A percentile compares a stretch with the other conserved stretches of the same genome.
Evolutionary conservation across 192 early-diverging fungal genomes (phyloP).

Genomic region (Phycomyces nitens): DNA sequence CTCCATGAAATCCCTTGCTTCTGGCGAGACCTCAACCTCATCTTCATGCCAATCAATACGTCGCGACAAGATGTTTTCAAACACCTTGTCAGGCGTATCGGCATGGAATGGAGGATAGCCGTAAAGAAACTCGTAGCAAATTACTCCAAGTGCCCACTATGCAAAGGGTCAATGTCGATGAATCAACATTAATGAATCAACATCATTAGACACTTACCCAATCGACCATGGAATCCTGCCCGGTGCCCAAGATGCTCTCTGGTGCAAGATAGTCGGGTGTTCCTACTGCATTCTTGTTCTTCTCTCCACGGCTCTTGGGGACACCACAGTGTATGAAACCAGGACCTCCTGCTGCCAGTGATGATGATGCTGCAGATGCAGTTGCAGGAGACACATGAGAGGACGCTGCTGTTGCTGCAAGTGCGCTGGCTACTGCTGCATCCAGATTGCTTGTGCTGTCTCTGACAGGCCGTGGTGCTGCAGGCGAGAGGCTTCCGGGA

Average conservation of each 20-base stretch:
- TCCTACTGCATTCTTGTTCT: constrained; percentile 48
- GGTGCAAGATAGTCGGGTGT: constrained; percentile 89
- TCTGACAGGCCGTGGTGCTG: neutral
- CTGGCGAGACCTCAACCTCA: constrained; percentile 65
- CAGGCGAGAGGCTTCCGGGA: neutral
- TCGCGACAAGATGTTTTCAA: constrained; percentile 79
- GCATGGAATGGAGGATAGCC: constrained; percentile 86
- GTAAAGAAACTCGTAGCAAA: constrained; percentile 83
- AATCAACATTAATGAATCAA: neutral
- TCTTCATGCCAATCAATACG: constrained; percentile 76
- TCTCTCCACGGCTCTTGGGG: neutral
- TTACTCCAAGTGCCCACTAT: constrained; percentile 86
- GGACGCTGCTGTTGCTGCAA: neutral
- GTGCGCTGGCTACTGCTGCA: neutral
- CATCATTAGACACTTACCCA: constrained; percentile 56
- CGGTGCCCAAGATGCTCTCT: constrained; percentile 82
- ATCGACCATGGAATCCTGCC: constrained; percentile 84
- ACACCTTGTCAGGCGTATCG: constrained; percentile 70
- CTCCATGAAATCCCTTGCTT: constrained; percentile 82
- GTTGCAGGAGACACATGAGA: neutral
- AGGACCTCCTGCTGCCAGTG: constrained; percentile 4
- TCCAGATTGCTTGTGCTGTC: neutral
- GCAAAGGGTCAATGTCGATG: too few relatives aligned
- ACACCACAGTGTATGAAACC: constrained; percentile 6
- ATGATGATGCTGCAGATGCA: neutral